Conservation (phyloP, 345 rosid species). For the Raphanus sativus region DNA sequence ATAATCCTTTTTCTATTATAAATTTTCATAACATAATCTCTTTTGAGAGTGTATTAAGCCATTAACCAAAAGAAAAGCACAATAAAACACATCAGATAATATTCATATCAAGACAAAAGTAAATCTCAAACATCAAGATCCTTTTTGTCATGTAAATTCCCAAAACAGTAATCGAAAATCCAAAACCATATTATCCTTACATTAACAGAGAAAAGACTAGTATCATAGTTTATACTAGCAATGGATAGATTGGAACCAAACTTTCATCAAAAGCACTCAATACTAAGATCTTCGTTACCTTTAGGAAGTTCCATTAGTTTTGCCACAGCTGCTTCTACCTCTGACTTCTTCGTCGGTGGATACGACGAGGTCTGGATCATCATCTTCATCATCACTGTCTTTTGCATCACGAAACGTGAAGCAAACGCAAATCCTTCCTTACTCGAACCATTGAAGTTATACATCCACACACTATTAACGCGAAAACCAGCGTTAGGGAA, state of each 20-base stretch:
- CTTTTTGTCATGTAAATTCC: not conserved
- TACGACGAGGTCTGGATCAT: slow-evolving; percentile 46
- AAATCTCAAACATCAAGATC: not conserved
- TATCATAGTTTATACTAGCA: not conserved
- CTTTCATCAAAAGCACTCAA: slow-evolving; percentile 11
- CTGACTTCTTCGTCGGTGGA: slow-evolving; percentile 37
- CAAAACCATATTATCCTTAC: not conserved
- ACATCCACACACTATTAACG: not conserved
- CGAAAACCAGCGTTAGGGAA: not conserved
- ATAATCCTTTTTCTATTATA: not conserved
- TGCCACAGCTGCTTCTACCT: not conserved
- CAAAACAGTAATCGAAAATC: not conserved
- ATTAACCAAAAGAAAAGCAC: not conserved
- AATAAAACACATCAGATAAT: not conserved
- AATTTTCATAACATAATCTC: not conserved
- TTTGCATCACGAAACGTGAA: slow-evolving; percentile 1
- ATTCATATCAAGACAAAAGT: slow-evolving; percentile 3
- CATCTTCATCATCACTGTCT: not conserved
- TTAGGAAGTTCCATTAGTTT: slow-evolving; percentile 17
- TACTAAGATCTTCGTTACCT: not conserved
- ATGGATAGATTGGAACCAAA: not conserved
- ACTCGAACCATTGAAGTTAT: not conserved
- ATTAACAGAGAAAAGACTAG: not conserved
- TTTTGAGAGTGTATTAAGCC: not conserved
- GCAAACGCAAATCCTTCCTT: not conserved